Conservation (phyloP, 345 rosid genomes). For the Cardamine occulta region DNA sequence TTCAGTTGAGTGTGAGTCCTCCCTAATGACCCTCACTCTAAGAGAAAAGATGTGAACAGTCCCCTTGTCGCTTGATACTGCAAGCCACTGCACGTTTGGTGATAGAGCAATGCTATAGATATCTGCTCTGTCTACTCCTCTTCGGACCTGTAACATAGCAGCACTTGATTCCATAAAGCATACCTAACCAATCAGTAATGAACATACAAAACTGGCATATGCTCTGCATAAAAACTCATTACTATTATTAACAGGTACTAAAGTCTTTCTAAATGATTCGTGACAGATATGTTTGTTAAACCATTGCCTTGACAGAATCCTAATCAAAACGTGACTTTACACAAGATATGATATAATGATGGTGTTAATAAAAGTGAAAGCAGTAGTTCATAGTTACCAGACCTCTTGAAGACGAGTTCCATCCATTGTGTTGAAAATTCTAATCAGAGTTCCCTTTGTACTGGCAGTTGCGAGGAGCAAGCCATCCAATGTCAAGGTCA, state of each 20-base stretch:
- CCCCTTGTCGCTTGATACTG: slow-evolving; percentile 88
- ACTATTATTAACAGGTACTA: slow-evolving; percentile 2
- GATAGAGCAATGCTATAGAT: slow-evolving; percentile 82
- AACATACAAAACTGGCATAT: not conserved
- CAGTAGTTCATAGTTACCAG: slow-evolving; percentile 29
- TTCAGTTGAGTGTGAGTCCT: slow-evolving; percentile 62
- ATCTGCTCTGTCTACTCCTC: slow-evolving; percentile 92
- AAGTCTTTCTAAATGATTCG: not conserved
- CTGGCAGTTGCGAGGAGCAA: slow-evolving; percentile 92
- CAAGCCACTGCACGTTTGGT: slow-evolving; percentile 81
- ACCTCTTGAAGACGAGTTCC: slow-evolving; percentile 94
- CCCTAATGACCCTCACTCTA: slow-evolving; percentile 73
- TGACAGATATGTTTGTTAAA: slow-evolving; percentile 1
- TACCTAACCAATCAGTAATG: slow-evolving; percentile 1
- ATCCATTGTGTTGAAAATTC: slow-evolving; percentile 94
- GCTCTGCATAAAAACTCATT: not conserved
- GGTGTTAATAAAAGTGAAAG: slow-evolving; percentile 11
- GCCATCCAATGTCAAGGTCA: slow-evolving; percentile 89
- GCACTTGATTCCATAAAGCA: not conserved
- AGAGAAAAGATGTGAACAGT: slow-evolving; percentile 89
- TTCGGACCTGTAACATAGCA: slow-evolving; percentile 64
- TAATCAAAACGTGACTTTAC: not conserved
- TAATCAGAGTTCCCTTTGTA: slow-evolving; percentile 80
- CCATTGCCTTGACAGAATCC: slow-evolving; percentile 8
- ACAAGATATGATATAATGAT: slow-evolving; percentile 11